These are phyloP conservation scores for Lactarius hengduanensis DNA, from an alignment of 768 basidiomycete species.

Conservation along the genomic window DNA sequence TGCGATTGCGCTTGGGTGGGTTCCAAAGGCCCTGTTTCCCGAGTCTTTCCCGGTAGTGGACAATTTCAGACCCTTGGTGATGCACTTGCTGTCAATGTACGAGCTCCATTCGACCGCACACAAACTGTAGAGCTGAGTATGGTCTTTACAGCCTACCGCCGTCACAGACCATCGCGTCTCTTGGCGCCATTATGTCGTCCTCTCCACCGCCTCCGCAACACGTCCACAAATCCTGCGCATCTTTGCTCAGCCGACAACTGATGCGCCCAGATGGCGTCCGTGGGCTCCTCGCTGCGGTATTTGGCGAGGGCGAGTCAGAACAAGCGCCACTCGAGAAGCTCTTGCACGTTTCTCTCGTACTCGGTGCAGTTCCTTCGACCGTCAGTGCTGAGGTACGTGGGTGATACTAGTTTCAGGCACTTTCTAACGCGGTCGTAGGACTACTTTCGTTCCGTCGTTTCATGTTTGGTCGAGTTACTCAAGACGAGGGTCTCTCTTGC, in stretches of 20 bases:
- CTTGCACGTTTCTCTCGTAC: slow-evolving; percentile 64
- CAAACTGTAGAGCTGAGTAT: slow-evolving; percentile 1
- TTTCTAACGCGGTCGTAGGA: slow-evolving; percentile 42
- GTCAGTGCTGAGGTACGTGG: slow-evolving; percentile 53
- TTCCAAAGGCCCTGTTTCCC: slow-evolving; percentile 51
- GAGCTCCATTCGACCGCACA: slow-evolving; percentile 32
- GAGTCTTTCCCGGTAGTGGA: slow-evolving; percentile 44
- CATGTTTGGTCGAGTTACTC: slow-evolving; percentile 54
- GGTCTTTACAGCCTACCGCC: slow-evolving; percentile 53
- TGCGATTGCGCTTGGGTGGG: slow-evolving; percentile 68
- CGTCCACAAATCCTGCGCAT: slow-evolving; percentile 56
- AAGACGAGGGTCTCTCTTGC: slow-evolving; percentile 38
- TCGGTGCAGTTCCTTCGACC: slow-evolving; percentile 60
- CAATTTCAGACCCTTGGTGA: slow-evolving; percentile 47
- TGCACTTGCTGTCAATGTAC: slow-evolving; percentile 63
- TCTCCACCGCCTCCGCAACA: slow-evolving; percentile 50
- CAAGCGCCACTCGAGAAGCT: slow-evolving; percentile 65
- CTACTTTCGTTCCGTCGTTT: slow-evolving; percentile 56
- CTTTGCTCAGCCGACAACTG: slow-evolving; percentile 69
- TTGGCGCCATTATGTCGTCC: slow-evolving; percentile 48
- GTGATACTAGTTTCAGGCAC: neutral
- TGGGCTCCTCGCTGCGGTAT: slow-evolving; percentile 66
- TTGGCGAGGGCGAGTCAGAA: slow-evolving; percentile 60
- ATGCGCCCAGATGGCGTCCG: slow-evolving; percentile 67
- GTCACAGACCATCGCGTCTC: slow-evolving; percentile 60